A percentile compares a stretch with the other conserved stretches of the same genome.
Evolutionary conservation across 495 filamentous ascomycete genomes (phyloP).

Genomic region (Extremus antarcticus): DNA sequence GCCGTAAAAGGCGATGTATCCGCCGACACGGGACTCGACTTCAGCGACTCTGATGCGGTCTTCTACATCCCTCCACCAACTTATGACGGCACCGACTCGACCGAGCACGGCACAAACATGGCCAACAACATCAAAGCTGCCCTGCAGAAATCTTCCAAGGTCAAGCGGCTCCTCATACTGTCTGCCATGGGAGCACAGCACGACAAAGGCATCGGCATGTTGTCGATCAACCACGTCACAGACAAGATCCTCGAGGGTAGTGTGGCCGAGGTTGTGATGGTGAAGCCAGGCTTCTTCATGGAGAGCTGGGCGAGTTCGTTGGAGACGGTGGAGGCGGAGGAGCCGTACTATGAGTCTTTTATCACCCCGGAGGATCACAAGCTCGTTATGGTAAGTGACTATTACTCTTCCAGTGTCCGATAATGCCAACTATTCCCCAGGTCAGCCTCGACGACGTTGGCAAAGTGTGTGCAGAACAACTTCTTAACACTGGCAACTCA

Average conservation of each 20-base stretch:
- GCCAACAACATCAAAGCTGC: background rate
- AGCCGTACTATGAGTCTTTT: background rate
- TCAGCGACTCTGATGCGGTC: background rate
- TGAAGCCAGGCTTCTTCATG: background rate
- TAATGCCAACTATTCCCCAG: background rate
- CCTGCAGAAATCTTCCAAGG: background rate
- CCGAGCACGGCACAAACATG: background rate
- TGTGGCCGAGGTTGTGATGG: background rate
- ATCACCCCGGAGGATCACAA: background rate
- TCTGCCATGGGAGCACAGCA: background rate
- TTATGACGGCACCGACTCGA: background rate
- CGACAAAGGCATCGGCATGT: background rate
- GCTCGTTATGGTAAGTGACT: background rate
- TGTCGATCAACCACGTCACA: background rate
- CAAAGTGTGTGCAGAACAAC: background rate
- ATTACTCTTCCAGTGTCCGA: background rate
- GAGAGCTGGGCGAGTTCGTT: background rate
- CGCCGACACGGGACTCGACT: background rate
- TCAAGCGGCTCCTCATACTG: background rate
- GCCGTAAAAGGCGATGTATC: background rate
- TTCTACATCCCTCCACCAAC: conserved; percentile 1
- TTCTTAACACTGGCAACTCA: background rate
- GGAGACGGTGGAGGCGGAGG: background rate
- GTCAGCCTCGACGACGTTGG: background rate
- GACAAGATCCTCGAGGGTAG: background rate